These are phyloP conservation scores for Phyllosticta ampelicida DNA, from an alignment of 2,329 filamentous ascomycete genomes.

Conservation along the genomic window DNA sequence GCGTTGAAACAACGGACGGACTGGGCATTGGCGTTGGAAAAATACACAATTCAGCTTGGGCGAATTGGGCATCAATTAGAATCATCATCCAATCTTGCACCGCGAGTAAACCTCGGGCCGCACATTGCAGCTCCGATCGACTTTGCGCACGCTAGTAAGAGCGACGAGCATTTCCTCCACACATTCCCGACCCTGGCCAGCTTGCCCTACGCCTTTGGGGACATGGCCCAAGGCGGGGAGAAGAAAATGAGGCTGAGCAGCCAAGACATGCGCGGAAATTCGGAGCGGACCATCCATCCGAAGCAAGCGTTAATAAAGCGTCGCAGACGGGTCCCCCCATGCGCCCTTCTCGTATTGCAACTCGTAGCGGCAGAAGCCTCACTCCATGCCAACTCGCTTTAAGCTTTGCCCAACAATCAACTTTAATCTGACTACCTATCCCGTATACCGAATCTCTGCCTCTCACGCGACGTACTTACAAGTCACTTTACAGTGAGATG, in stretches of 20 bases:
- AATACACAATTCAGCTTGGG: not conserved
- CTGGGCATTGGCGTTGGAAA: not conserved
- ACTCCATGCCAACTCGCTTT: too few relatives aligned
- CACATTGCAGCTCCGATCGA: not conserved
- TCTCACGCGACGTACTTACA: too few relatives aligned
- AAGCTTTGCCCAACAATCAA: too few relatives aligned
- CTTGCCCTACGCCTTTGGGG: not conserved
- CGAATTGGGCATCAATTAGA: not conserved
- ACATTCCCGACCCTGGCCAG: not conserved
- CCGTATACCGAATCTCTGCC: too few relatives aligned
- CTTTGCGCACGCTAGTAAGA: not conserved
- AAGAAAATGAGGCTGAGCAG: not conserved
- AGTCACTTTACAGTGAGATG: too few relatives aligned
- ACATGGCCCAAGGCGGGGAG: not conserved
- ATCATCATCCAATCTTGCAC: not conserved
- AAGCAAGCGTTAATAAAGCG: not conserved
- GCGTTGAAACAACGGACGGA: slow-evolving; percentile 3
- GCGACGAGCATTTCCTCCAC: not conserved
- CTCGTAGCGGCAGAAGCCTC: too few relatives aligned
- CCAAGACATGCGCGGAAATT: not conserved
- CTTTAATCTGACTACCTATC: too few relatives aligned
- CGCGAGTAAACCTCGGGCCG: not conserved
- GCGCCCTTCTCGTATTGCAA: not conserved
- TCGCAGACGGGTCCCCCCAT: not conserved
- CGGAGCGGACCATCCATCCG: not conserved